Base-by-base conservation (phyloP, 2,329 filamentous ascomycete genomes). In the Epichloe sibirici region DNA sequence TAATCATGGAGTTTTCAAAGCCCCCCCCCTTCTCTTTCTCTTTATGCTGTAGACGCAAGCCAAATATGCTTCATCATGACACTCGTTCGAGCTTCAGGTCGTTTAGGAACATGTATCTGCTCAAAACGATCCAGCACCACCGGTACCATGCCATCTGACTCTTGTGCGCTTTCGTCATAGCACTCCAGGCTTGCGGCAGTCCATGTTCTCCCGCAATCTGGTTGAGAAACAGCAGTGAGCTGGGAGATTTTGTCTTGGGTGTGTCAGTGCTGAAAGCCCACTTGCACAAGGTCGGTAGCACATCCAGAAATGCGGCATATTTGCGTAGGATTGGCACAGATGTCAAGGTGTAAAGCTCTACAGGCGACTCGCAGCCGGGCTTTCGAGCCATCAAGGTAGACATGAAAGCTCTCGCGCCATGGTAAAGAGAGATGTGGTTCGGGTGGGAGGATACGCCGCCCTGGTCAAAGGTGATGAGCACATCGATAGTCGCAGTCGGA, bases 91-190 rank as follows among this genome's bases (percentile, higher is more conserved):
- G 65, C 63, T 74, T 78, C 69, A 98, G 65, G 66, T 97, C 90
- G 69, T 98, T 98, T 35, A 97, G 79, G 53, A 90, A 79, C 93
- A 98, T 97, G 70, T 97, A 98, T 55, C 93, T 77, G 62, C 90
- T 93, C 53, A 95, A 66, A 0, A 81, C 77, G 64, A 98, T 95
- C 90, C 90, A 98, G 3, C 90, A 88, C 79, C 90, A 97, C 7
- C 93, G 81, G 65, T 97, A 98, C 93, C 93, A 98, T 39, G 88
- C 81, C 93, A 98, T 98, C 76, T 98, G 93, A 68, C 90, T 96
- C 70, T 82, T 76, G 72, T 98, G 93, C 31, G 88, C 91, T 51
- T 78, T 76, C 2, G 87, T 90, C 93, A 98, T 98, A 35, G 93
- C 90, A 51, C 73, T 77, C 72, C 90, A 85, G 7, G 88, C 91